These are phyloP conservation scores for Rhizopogon hawkerae DNA, from an alignment of 1,284 basidiomycete genomes.

Conservation along the genomic window DNA sequence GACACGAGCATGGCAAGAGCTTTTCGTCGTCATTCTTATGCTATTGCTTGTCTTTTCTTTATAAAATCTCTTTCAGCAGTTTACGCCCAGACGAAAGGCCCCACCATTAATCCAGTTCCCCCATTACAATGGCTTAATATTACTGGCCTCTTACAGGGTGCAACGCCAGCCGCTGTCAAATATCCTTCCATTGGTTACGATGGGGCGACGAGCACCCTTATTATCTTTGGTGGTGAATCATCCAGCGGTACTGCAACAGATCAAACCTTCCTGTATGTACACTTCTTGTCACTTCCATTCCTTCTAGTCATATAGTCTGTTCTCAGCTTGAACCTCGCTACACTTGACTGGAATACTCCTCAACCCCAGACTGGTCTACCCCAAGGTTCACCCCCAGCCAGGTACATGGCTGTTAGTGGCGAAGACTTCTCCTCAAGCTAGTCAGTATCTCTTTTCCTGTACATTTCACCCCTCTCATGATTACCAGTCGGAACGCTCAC, in stretches of 20 bases:
- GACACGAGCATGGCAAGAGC: constrained; percentile 5
- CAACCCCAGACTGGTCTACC: constrained; percentile 39
- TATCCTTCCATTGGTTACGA: constrained; percentile 65
- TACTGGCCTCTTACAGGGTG: constrained; percentile 43
- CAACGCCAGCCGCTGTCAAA: constrained; percentile 54
- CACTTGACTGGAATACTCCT: constrained; percentile 54
- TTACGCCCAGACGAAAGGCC: constrained; percentile 19
- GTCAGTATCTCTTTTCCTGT: constrained; percentile 34
- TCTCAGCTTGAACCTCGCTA: constrained; percentile 48
- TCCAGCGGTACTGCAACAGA: constrained; percentile 52
- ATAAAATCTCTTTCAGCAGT: constrained; percentile 7
- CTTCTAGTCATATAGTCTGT: constrained; percentile 10
- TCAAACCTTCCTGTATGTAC: constrained; percentile 57
- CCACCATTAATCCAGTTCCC: constrained; percentile 34
- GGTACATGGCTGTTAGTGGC: constrained; percentile 55
- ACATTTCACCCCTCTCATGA: constrained; percentile 10
- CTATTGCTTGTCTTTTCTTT: constrained; percentile 6
- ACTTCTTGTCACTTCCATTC: constrained; percentile 2
- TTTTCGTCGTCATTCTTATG: neutral
- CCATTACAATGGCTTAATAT: constrained; percentile 72
- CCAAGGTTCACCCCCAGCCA: constrained; percentile 42
- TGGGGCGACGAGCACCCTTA: constrained; percentile 43
- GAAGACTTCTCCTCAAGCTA: constrained; percentile 70
- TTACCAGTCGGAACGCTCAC: constrained; percentile 55
- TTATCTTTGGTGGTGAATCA: constrained; percentile 72